phyloP scores from a whole-genome alignment of 1,139 yeast species.

The Yamadazyma friedrichii region DNA sequence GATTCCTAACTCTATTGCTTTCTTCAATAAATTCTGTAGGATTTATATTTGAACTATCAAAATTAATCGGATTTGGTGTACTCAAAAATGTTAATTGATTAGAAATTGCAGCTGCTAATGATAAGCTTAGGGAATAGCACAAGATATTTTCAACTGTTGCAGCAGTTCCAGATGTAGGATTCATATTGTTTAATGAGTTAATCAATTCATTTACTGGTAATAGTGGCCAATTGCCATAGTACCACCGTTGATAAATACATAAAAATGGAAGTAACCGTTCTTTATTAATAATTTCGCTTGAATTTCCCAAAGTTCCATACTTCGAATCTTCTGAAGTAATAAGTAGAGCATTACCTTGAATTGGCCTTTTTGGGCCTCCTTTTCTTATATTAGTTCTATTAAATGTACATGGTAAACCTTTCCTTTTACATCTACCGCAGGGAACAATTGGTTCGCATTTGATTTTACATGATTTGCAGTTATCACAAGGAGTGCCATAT shows the following conservation, averaged over 20 bases:
- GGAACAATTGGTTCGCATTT: conserved; percentile 30
- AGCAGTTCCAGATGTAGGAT: conserved; percentile 10
- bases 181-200: conserved; percentile 4
- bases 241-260: conserved; percentile 35
- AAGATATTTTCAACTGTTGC: conserved; percentile 18
- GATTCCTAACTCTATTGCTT: conserved; percentile 25
- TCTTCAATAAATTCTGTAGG: conserved; percentile 23
- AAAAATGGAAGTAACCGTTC: conserved; percentile 21
- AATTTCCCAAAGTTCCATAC: conserved; percentile 28
- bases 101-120: conserved; percentile 32
- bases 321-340: conserved; percentile 19
- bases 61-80: conserved; percentile 18
- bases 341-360: neutral
- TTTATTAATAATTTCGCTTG: conserved; percentile 20
- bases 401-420: conserved; percentile 30
- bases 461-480: conserved; percentile 35
- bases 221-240: conserved; percentile 41
- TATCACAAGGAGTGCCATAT: conserved; percentile 31
- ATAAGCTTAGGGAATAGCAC: conserved; percentile 29
- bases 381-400: conserved; percentile 14
- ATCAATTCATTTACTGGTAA: conserved; percentile 28
- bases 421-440: conserved; percentile 30
- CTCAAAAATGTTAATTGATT: conserved; percentile 29
- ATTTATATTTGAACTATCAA: conserved; percentile 17
- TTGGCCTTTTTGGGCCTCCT: conserved; percentile 16